Evolutionary conservation across 2,329 filamentous ascomycete species (phyloP), one percentile per base, ranked within the genome.

Genomic region (Septoria petroselini): DNA sequence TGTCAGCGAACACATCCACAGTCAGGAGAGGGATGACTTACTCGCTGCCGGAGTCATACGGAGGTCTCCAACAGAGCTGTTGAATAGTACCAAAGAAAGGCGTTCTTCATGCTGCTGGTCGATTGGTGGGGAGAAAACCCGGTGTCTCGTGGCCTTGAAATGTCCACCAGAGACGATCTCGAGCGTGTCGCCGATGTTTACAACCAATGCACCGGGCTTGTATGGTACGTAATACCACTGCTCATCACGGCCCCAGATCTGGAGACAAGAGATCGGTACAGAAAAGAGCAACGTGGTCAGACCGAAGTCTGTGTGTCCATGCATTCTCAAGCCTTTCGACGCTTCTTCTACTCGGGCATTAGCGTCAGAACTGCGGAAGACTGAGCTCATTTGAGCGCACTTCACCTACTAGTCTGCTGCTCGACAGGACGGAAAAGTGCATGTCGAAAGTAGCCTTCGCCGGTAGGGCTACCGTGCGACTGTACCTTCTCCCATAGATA

Each of bases 81-180:
- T 76, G 50, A 62, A 62, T 8, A 58, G 48, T 0, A 63, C 59
- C 7, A 61, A 53, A 0, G 72, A 71, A 2, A 73, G 63, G 6
- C 73, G 68, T 57, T 74, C 66, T 34, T 67, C 30, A 14, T 46
- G 42, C 31, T 35, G 30, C 57, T 77, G 75, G 40, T 76, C 75
- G 12, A 66, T 52, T 1, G 74, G 75, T 1, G 74, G 74, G 15
- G 69, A 65, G 38, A 72, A 66, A 0, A 78, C 75, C 3, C 74
- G 71, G 47, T 78, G 75, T 12, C 73, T 67, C 7, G 71, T 76
- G 6, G 70, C 73, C 57, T 76, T 76, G 41, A 77, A 68, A 55
- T 70, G 70, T 7, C 68, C 68, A 15, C 66, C 67, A 1, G 68
- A 69, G 12, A 70, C 58, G 29, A 68, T 65, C 7, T 65, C 65